A percentile compares a stretch with the other conserved stretches of the same genome.
Conservation (phyloP, 179 eudicot genomes). For the Silene vulgaris region DNA sequence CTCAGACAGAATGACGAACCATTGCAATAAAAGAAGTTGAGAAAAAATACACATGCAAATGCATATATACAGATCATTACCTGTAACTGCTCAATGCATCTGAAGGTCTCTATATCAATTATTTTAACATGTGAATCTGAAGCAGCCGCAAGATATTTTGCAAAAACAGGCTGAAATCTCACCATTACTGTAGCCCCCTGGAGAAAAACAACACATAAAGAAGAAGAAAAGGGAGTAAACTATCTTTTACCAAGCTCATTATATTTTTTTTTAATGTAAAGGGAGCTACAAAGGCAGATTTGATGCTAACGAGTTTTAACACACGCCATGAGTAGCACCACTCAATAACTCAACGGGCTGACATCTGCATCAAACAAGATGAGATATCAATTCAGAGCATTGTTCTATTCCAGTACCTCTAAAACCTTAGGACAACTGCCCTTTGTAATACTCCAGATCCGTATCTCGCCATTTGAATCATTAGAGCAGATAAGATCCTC, state of each 20-base stretch:
- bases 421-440: slow-evolving; percentile 47
- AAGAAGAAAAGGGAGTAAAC: neutral
- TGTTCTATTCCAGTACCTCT: slow-evolving; percentile 35
- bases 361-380: neutral
- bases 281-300: neutral
- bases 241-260: neutral
- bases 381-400: neutral
- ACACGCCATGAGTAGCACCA: neutral
- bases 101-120: slow-evolving; percentile 39
- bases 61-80: slow-evolving; percentile 17
- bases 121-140: slow-evolving; percentile 35
- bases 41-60: neutral
- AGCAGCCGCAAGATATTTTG: slow-evolving; percentile 48
- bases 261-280: neutral
- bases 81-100: slow-evolving; percentile 32
- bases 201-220: slow-evolving; percentile 5
- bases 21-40: neutral
- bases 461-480: slow-evolving; percentile 52
- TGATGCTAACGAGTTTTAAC: neutral
- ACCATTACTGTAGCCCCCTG: slow-evolving; percentile 58
- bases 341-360: neutral
- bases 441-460: slow-evolving; percentile 57
- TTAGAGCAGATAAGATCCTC: slow-evolving; percentile 61
- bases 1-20: neutral
- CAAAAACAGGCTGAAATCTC: slow-evolving; percentile 51